Evolutionary conservation across 176 grass and related monocot genomes (phyloP), one percentile per base, ranked within the genome.

Genomic region (Cenchrus americanus): DNA sequence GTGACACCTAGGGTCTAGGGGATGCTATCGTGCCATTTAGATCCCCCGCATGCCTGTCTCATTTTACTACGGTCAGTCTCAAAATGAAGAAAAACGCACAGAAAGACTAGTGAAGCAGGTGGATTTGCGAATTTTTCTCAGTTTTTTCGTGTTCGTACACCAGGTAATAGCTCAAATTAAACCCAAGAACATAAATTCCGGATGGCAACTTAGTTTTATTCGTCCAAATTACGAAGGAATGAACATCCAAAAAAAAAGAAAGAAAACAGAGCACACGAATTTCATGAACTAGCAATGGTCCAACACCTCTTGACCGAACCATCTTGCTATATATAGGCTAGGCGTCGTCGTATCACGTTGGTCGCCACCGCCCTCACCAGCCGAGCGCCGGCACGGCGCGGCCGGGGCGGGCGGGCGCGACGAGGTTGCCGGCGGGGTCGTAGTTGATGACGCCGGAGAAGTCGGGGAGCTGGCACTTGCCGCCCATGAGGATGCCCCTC

Each of bases 391-490:
- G 77, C 62, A 70, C 14, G 48, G 83, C 61, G 34, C 75, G 92
- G 34, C 79, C 79, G 5, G 92, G 76, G n/a, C 87, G 87, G 24
- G 89, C 73, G 0, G 96, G 89, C 22, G 68, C 87, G 46, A 95
- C 59, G 44, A 95, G 58, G 54, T 98, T 98, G 11, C 96, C 96
- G 5, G 87, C 87, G 21, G 92, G 79, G 80, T 98, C 96, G 76
- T 95, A 95, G 15, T 88, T 88, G 53, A 98, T 89, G 13, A 95
- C 63, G 52, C 96, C 96, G 34, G 96, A 98, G 85, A 86, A 98
- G 55, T 98, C 92, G n/a, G 96, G 96, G 50, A 98, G 89, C 79
- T 95, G 88, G 85, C 96, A 98, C 80, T 94, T 94, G 42, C 81
- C 95, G 6, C 95, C 95, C 95, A 97, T 94, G 75, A 97, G 86